Conservation (phyloP, 2,329 filamentous ascomycete genomes). For the Phialemonium atrogriseum region DNA sequence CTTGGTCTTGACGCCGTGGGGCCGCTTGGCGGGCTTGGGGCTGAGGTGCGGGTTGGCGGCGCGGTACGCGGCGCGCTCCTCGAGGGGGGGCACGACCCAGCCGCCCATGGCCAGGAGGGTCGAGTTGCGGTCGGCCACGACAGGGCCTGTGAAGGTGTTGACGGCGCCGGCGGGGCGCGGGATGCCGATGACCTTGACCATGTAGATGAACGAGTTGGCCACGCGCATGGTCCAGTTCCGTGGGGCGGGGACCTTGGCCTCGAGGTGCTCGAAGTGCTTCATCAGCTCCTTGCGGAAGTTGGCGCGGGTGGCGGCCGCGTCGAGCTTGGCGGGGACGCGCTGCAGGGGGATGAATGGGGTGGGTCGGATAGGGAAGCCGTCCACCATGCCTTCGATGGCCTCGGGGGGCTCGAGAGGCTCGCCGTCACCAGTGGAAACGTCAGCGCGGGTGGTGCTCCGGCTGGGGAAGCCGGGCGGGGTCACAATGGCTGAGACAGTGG, state of each 20-base stretch:
- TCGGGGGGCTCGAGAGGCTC: too few species aligned
- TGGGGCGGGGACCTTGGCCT: too few species aligned
- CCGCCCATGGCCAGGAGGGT: slow-evolving; percentile 13
- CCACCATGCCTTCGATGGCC: neutral
- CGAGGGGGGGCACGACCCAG: slow-evolving; percentile 15
- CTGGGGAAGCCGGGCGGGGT: neutral
- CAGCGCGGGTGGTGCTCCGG: too few species aligned
- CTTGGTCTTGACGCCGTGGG: slow-evolving; percentile 5
- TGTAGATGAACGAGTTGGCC: slow-evolving; percentile 13
- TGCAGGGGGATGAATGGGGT: too few species aligned
- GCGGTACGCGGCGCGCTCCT: slow-evolving; percentile 9
- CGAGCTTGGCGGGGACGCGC: too few species aligned
- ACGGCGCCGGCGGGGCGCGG: slow-evolving; percentile 1
- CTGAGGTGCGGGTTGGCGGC: neutral
- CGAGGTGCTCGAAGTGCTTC: slow-evolving; percentile 6
- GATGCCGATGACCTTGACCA: slow-evolving; percentile 14
- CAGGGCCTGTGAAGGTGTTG: slow-evolving; percentile 12
- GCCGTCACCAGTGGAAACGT: too few species aligned
- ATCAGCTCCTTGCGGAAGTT: slow-evolving; percentile 3
- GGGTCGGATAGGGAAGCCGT: too few species aligned
- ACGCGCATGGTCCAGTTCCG: too few species aligned
- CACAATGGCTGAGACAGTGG: neutral
- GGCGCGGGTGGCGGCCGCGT: neutral
- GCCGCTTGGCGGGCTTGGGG: neutral
- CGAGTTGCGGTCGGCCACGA: slow-evolving; percentile 4